Conservation (phyloP, 2,329 filamentous ascomycete species). For the Mycogone perniciosa region DNA sequence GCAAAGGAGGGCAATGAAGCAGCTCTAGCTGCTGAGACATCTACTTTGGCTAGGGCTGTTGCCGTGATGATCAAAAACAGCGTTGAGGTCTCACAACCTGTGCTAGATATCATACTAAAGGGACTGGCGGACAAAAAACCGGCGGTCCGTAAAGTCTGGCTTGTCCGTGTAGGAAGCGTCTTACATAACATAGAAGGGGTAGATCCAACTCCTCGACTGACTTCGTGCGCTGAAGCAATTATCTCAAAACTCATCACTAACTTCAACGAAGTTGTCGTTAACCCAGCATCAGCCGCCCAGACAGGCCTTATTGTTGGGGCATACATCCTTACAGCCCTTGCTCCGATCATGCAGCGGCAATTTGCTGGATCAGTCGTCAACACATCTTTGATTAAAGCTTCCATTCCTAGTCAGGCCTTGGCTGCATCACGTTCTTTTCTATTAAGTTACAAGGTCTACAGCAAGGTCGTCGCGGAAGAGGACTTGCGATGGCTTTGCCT, state of each 20-base stretch:
- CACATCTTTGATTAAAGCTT: slow-evolving; percentile 47
- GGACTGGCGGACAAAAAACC: slow-evolving; percentile 81
- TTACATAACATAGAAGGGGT: slow-evolving; percentile 50
- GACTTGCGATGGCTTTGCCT: slow-evolving; percentile 73
- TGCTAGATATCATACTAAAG: slow-evolving; percentile 68
- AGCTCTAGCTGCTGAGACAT: slow-evolving; percentile 70
- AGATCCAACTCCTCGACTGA: slow-evolving; percentile 40
- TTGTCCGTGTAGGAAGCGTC: slow-evolving; percentile 64
- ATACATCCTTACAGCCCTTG: slow-evolving; percentile 65
- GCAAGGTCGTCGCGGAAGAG: slow-evolving; percentile 66
- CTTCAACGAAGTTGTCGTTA: slow-evolving; percentile 72
- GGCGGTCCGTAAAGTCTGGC: slow-evolving; percentile 72
- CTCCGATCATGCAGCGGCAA: slow-evolving; percentile 46
- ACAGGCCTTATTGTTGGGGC: slow-evolving; percentile 75
- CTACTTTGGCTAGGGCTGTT: slow-evolving; percentile 61
- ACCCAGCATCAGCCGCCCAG: slow-evolving; percentile 72
- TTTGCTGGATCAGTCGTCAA: slow-evolving; percentile 46
- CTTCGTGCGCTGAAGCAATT: slow-evolving; percentile 47
- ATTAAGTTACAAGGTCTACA: slow-evolving; percentile 76
- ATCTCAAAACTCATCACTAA: slow-evolving; percentile 55
- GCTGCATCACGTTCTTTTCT: slow-evolving; percentile 85
- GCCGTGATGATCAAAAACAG: slow-evolving; percentile 55
- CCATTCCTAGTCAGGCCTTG: slow-evolving; percentile 58
- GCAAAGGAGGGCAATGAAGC: slow-evolving; percentile 84
- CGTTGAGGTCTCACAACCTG: slow-evolving; percentile 56